Evolutionary conservation across 371 early-diverging fungal species (phyloP).

Genomic region (Rhizopus microsporus): DNA sequence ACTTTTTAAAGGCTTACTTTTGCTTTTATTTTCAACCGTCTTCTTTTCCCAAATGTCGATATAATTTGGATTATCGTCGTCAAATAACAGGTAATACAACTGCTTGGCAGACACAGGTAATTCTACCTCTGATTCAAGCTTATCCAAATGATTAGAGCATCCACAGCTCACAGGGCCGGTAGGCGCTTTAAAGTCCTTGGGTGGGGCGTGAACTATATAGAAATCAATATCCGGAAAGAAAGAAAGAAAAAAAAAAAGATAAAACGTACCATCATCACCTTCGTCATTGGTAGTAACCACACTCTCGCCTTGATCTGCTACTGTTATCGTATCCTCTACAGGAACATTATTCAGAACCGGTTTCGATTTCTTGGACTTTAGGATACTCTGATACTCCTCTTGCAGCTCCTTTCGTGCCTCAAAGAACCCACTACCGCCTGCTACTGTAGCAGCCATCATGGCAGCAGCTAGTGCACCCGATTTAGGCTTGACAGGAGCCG

Average conservation of each 20-base stretch:
- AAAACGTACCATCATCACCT: constrained; percentile 30
- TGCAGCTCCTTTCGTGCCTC: constrained; percentile 31
- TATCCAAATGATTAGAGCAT: constrained; percentile 74
- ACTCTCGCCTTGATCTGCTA: no score
- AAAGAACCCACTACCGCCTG: constrained; percentile 46
- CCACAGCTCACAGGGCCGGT: constrained; percentile 52
- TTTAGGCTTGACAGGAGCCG: constrained; percentile 37
- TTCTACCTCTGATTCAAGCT: constrained; percentile 55
- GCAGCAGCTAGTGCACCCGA: constrained; percentile 53
- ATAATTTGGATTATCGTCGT: constrained; percentile 31
- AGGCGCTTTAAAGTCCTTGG: constrained; percentile 48
- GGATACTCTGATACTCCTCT: constrained; percentile 18
- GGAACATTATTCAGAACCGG: constrained; percentile 1
- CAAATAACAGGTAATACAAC: constrained; percentile 62
- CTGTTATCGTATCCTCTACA: not conserved
- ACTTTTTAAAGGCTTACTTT: constrained; percentile 34
- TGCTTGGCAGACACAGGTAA: constrained; percentile 66
- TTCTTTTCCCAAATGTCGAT: constrained; percentile 51
- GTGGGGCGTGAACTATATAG: constrained; percentile 31
- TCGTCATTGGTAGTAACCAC: not conserved
- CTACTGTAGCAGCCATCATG: constrained; percentile 55
- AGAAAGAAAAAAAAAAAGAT: not conserved
- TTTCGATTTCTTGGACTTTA: constrained; percentile 18
- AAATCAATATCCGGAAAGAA: not conserved
- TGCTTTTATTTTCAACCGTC: constrained; percentile 43